Evolutionary conservation across 768 basidiomycete species (phyloP), one percentile per base, ranked within the genome.

Genomic region (Mrakia frigida): DNA sequence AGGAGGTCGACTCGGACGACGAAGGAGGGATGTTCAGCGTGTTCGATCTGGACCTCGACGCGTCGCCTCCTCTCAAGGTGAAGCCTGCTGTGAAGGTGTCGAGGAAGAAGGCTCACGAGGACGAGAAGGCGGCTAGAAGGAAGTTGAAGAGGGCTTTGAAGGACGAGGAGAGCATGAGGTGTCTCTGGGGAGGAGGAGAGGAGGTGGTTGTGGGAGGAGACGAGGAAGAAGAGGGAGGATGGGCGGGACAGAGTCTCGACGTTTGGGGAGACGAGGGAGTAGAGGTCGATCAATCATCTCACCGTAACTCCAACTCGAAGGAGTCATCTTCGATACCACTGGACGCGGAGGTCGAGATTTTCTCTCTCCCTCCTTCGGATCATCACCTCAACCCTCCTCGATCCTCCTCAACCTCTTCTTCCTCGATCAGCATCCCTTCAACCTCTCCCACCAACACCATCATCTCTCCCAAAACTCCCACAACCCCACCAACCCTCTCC

Each of bases 1-100:
- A 23, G n/a, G 46, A 53, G 14, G 28, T 23, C 18, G 39, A 21
- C 7, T 21, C 16, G 6, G 71, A 76, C 28, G 70, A 76, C n/a
- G 61, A 72, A 39, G 70, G n/a, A 23, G 43, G 71, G 25, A 72
- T 76, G 23, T 76, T 76, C 39, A 39, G 33, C 4, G 59, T 76
- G 25, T 71, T 76, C 23, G 75, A 74, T 25, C 63, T 74, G 35
- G 73, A 72, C 53, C 53, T 70, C 28, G 43, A 59, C 63, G 69
- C 59, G 5, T 31, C 69, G 16, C 31, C 50, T 28, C 37, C 21
- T 21, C n/a, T 56, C 28, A 46, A 53, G 31, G 25, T 41, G 1
- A 39, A 46, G 18, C 41, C 46, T 28, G 41, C 60, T 6, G 3
- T 6, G 46, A 61, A 41, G 7, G 43, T 43, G 25, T 63, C 75